Evolutionary conservation across 192 early-diverging fungal species (phyloP).

Genomic region (Mortierella antarctica): DNA sequence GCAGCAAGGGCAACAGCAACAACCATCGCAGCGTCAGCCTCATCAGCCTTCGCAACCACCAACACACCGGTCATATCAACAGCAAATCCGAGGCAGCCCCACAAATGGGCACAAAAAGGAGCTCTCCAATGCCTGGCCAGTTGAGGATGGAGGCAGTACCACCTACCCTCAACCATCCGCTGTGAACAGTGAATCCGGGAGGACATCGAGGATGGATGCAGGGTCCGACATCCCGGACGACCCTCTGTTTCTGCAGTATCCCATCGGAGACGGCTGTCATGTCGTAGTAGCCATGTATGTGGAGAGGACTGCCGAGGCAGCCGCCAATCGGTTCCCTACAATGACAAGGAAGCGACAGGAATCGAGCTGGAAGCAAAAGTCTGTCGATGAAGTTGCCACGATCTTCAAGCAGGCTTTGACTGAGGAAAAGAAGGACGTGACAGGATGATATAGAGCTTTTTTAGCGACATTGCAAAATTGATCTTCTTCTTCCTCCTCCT

Average conservation of each 20-base stretch:
- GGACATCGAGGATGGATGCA: not conserved
- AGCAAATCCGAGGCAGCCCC: not conserved
- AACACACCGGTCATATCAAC: no score
- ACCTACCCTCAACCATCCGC: not conserved
- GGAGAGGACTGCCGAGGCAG: slow-evolving; percentile 17
- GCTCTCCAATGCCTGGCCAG: not conserved
- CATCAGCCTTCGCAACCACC: no score
- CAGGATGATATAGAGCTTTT: not conserved
- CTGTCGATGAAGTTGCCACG: slow-evolving; percentile 17
- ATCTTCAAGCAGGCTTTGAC: slow-evolving; percentile 16
- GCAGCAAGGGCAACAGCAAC: no score
- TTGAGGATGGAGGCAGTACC: not conserved
- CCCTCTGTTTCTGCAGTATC: slow-evolving; percentile 37
- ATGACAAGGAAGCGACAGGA: slow-evolving; percentile 2
- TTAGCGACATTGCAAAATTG: not conserved
- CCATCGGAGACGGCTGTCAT: slow-evolving; percentile 29
- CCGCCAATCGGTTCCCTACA: slow-evolving; percentile 4
- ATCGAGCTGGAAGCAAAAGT: slow-evolving; percentile 7
- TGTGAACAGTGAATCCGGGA: not conserved
- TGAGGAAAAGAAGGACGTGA: slow-evolving; percentile 17
- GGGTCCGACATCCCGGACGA: not conserved
- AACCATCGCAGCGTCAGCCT: no score
- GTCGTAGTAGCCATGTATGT: slow-evolving; percentile 35
- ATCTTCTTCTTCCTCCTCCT: not conserved
- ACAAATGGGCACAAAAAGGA: no score